phyloP scores from a whole-genome alignment of 2,329 filamentous ascomycete genomes.

The Arthrobotrys musiformis region DNA sequence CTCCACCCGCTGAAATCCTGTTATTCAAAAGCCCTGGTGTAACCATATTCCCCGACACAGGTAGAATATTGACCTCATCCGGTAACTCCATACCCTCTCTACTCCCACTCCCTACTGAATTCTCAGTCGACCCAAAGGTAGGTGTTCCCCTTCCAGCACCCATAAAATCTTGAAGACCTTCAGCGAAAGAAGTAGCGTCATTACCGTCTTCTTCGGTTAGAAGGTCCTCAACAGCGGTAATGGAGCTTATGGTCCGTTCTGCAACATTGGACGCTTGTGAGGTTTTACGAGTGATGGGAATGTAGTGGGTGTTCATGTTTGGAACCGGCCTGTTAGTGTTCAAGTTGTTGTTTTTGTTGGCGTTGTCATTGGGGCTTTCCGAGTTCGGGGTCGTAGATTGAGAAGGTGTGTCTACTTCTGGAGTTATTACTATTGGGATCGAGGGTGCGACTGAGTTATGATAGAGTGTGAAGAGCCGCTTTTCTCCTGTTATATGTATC shows the following conservation, averaged over 20 bases:
- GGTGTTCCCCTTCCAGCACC: constrained; percentile 15
- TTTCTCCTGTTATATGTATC: not conserved
- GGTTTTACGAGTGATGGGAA: not conserved
- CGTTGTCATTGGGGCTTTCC: not conserved
- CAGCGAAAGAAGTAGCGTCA: constrained; percentile 9
- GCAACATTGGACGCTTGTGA: not conserved
- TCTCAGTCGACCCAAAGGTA: constrained; percentile 20
- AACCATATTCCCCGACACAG: not conserved
- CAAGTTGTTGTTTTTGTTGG: not conserved
- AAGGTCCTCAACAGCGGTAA: constrained; percentile 17
- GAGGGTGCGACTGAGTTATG: constrained; percentile 26
- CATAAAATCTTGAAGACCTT: constrained; percentile 32
- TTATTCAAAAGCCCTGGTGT: not conserved
- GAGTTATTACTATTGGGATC: constrained; percentile 25
- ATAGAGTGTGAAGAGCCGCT: constrained; percentile 37
- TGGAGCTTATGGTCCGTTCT: constrained; percentile 20
- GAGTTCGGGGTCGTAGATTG: not conserved
- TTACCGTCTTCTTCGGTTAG: not conserved
- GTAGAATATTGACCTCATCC: constrained; percentile 10
- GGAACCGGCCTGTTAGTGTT: not conserved
- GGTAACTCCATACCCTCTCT: not conserved
- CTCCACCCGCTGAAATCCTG: not conserved
- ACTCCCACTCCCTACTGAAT: not conserved
- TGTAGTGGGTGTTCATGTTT: not conserved
- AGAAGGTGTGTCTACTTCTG: constrained; percentile 14